These are phyloP conservation scores for Paradendryphiella salina DNA, from an alignment of 2,329 filamentous ascomycete genomes.

Conservation along the genomic window DNA sequence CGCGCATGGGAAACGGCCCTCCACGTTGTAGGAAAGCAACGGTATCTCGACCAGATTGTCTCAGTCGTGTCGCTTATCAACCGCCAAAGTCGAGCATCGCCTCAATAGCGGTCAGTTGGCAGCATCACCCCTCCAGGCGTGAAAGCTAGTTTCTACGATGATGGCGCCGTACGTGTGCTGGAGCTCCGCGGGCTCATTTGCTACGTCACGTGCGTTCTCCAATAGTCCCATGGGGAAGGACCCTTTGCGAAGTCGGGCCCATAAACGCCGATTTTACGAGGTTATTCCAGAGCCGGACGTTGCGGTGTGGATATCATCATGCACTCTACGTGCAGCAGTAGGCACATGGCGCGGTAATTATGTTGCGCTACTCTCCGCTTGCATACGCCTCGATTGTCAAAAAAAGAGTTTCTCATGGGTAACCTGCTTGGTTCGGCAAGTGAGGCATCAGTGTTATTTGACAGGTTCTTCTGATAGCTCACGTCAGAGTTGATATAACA, in stretches of 20 bases:
- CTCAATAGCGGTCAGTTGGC: conserved; percentile 6
- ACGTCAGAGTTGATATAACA: background rate
- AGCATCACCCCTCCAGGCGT: conserved; percentile 2
- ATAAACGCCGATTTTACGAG: background rate
- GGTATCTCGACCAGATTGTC: background rate
- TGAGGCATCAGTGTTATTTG: background rate
- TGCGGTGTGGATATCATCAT: conserved; percentile 4
- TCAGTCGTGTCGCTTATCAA: conserved; percentile 1
- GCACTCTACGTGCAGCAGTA: background rate
- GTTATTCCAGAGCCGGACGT: conserved; percentile 5
- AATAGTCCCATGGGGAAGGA: conserved; percentile 6
- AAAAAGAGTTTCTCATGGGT: background rate
- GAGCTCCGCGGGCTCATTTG: background rate
- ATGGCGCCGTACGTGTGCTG: background rate
- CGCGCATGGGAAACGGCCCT: conserved; percentile 2
- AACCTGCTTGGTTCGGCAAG: background rate
- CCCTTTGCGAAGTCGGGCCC: background rate
- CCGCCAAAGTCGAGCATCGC: background rate
- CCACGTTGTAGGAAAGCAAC: background rate
- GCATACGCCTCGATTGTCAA: background rate
- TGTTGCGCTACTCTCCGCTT: background rate
- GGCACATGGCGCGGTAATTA: background rate
- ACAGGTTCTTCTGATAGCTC: background rate
- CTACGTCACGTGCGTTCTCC: conserved; percentile 10
- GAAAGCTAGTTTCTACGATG: conserved; percentile 1